Conservation (phyloP, 1,284 basidiomycete genomes). For the Naganishia cerealis region DNA sequence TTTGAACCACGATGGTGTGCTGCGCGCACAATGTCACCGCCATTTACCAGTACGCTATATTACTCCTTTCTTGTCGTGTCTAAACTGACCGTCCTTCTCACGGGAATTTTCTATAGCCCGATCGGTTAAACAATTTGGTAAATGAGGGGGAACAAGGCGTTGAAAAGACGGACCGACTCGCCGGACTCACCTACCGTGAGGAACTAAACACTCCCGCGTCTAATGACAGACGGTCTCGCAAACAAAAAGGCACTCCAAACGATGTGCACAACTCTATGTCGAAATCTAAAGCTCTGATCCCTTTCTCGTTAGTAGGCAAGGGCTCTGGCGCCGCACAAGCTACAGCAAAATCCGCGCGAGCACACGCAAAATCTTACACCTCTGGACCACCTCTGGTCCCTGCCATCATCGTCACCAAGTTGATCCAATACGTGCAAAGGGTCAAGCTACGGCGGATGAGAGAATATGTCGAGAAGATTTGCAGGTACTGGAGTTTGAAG, state of each 20-base stretch:
- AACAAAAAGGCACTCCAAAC: constrained; percentile 17
- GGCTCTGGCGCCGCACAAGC: constrained; percentile 1
- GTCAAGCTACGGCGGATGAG: constrained; percentile 72
- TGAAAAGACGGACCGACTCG: constrained; percentile 20
- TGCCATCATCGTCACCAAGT: constrained; percentile 62
- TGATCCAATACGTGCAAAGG: constrained; percentile 74
- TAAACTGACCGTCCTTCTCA: background rate
- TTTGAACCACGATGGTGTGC: constrained; percentile 55
- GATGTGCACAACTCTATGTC: background rate
- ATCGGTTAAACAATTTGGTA: constrained; percentile 12
- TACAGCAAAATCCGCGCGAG: constrained; percentile 56
- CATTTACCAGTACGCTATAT: constrained; percentile 72
- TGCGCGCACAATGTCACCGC: constrained; percentile 80
- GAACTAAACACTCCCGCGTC: background rate
- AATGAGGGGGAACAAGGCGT: constrained; percentile 14
- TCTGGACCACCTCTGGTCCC: constrained; percentile 60
- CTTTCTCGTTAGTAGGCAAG: constrained; percentile 4
- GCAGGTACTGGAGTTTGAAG: constrained; percentile 95
- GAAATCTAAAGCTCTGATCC: constrained; percentile 1
- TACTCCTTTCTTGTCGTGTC: background rate
- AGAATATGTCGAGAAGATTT: constrained; percentile 75
- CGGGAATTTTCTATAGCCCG: constrained; percentile 1
- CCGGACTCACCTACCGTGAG: constrained; percentile 13
- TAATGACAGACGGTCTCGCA: constrained; percentile 18
- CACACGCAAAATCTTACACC: constrained; percentile 59